Evolutionary conservation across 2,329 filamentous ascomycete genomes (phyloP), one percentile per base, ranked within the genome.

Genomic region (Beauveria bassiana): DNA sequence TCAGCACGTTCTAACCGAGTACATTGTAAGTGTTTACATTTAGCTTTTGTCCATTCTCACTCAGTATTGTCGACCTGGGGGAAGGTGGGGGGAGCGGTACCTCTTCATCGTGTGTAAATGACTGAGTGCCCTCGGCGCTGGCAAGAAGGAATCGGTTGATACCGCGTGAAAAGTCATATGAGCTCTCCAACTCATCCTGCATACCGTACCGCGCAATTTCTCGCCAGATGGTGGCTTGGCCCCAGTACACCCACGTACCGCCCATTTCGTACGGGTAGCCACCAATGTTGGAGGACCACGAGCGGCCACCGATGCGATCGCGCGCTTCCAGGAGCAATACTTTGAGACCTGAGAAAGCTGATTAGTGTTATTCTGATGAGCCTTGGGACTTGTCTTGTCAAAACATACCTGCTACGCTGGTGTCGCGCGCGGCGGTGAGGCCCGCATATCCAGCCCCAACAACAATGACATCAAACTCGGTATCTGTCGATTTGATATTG

Each of bases 241-340:
- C 69, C 77, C 77, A 79, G 59, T 75, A 75, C 0, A 81, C 72
- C 78, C 78, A 81, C 0, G 78, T 79, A 0, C 79, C 79, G 0
- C 79, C 79, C 73, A 81, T 76, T 56, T 81, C 79, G 54, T 74
- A 79, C 0, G 73, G 72, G 16, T 79, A 76, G 0, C 75, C 77
- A 0, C 69, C 71, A 8, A 78, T 76, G 38, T 78, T 73, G 18
- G 76, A 73, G 0, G 75, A 75, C 75, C 76, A 81, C 2, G 78
- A 77, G 0, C 79, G 74, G 1, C 79, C 78, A 18, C 79, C 79
- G 54, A 81, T 77, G 0, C 79, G 70, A 64, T 82, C 77, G 18
- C 79, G 73, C 1, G 73, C 78, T 67, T 81, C 79, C 0, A 81
- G 60, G 1, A 81, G 70, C 1, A 81, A 68, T 0, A 79, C 76